phyloP scores from a whole-genome alignment of 2,329 filamentous ascomycete genomes.

The Trematosphaeria pertusa region DNA sequence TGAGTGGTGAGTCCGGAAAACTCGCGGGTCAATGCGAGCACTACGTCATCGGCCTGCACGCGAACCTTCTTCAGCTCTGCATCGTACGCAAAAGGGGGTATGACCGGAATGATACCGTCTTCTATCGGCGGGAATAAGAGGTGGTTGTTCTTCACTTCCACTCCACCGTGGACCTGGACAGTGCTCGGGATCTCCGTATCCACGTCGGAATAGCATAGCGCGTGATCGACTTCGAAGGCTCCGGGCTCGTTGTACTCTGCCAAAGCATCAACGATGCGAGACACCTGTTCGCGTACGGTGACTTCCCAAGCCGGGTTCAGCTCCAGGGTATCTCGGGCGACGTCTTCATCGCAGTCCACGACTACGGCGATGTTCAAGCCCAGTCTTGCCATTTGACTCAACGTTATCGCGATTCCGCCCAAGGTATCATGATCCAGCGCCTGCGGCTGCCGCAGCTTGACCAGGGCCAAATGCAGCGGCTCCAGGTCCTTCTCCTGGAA shows the following conservation, averaged over 20 bases:
- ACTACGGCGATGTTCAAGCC: constrained; percentile 85
- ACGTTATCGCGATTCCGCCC: constrained; percentile 78
- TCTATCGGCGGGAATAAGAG: constrained; percentile 70
- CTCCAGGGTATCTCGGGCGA: constrained; percentile 37
- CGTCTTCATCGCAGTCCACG: constrained; percentile 69
- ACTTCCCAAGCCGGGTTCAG: constrained; percentile 46
- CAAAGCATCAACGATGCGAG: constrained; percentile 77
- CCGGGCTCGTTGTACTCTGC: constrained; percentile 72
- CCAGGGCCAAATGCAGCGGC: constrained; percentile 77
- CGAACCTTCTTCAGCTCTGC: constrained; percentile 52
- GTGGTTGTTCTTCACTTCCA: constrained; percentile 52
- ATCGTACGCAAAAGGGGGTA: constrained; percentile 70
- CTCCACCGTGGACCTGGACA: constrained; percentile 42
- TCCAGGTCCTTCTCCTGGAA: constrained; percentile 42
- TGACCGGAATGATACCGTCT: constrained; percentile 73
- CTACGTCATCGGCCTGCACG: constrained; percentile 66
- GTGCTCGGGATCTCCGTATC: constrained; percentile 37
- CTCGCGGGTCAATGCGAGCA: constrained; percentile 78
- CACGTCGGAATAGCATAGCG: constrained; percentile 51
- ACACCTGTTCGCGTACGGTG: constrained; percentile 67
- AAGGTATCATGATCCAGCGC: constrained; percentile 72
- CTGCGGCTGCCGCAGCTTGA: constrained; percentile 82
- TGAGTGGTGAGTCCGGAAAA: constrained; percentile 68
- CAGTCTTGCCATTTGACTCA: constrained; percentile 82
- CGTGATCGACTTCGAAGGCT: constrained; percentile 71